A percentile compares a stretch with the other conserved stretches of the same genome.
Evolutionary conservation across 768 basidiomycete genomes (phyloP).

Genomic region (Coprinellus aureogranulatus): DNA sequence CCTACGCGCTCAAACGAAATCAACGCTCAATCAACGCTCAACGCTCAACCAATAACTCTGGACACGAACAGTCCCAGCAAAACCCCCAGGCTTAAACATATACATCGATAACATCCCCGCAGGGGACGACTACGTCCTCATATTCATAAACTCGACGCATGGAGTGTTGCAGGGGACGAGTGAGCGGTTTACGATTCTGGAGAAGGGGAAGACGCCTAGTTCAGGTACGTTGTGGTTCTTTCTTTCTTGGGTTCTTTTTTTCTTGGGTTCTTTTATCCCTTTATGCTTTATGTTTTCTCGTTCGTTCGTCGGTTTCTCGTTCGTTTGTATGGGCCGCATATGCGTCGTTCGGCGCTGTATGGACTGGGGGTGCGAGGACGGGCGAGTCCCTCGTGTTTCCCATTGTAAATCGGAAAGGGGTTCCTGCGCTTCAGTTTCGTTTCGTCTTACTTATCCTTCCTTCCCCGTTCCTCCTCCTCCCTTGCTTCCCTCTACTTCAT

Average conservation of each 20-base stretch:
- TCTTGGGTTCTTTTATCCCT: not conserved
- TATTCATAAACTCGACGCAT: constrained; percentile 72
- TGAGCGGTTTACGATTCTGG: constrained; percentile 54
- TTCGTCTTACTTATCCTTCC: not conserved
- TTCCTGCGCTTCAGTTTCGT: too few relatives aligned
- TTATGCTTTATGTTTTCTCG: not conserved
- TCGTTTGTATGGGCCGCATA: too few relatives aligned
- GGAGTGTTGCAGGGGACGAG: constrained; percentile 65
- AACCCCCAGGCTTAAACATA: constrained; percentile 51
- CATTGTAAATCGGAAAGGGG: too few relatives aligned
- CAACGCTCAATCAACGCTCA: not conserved
- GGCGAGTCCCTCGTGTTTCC: too few relatives aligned
- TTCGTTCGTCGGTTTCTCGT: not conserved
- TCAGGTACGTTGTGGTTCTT: too few relatives aligned
- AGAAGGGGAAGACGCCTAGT: not conserved
- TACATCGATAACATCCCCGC: constrained; percentile 59
- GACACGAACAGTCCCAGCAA: constrained; percentile 28
- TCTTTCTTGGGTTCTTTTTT: too few relatives aligned
- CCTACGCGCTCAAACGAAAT: not conserved
- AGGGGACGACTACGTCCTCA: constrained; percentile 74
- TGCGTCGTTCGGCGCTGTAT: too few relatives aligned
- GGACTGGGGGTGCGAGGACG: too few relatives aligned
- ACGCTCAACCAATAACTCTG: not conserved
- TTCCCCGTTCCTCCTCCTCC: not conserved
- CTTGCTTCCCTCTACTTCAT: not conserved